A percentile compares a stretch with the other conserved stretches of the same genome.
phyloP scores from a whole-genome alignment of 139 green algal genomes.

The Mesotaenium endlicherianum region DNA sequence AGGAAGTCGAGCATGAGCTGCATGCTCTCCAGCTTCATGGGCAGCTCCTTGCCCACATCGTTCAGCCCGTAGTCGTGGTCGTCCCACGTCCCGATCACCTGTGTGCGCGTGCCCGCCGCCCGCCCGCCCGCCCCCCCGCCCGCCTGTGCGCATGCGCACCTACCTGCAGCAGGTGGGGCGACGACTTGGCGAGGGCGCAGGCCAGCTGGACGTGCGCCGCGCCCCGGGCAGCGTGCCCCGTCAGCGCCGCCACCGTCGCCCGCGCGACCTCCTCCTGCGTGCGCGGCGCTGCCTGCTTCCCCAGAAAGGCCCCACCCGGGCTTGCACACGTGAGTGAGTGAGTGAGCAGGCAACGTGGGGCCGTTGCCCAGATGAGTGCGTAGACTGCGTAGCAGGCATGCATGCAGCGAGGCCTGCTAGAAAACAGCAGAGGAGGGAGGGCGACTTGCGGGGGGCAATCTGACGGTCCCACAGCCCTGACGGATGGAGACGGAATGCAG shows the following conservation, averaged over 20 bases:
- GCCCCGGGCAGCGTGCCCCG: not conserved
- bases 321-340: too few species aligned
- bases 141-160: not conserved
- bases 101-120: too few species aligned
- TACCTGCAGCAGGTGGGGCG: not conserved
- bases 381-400: too few species aligned
- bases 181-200: not conserved
- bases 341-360: too few species aligned
- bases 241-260: not conserved
- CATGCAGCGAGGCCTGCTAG: too few species aligned
- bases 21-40: conserved; percentile 43
- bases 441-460: too few species aligned
- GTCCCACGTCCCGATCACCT: conserved; percentile 54
- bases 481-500: too few species aligned
- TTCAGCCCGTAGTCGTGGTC: conserved; percentile 59
- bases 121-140: not conserved
- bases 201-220: conserved; percentile 12
- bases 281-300: too few species aligned
- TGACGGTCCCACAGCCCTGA: too few species aligned
- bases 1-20: conserved; percentile 56
- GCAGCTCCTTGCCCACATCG: conserved; percentile 49
- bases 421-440: too few species aligned
- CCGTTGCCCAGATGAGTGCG: too few species aligned
- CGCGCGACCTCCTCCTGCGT: not conserved
- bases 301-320: too few species aligned